These are phyloP conservation scores for Camellia sinensis DNA, from an alignment of 148 eudicot genomes.

Conservation along the genomic window DNA sequence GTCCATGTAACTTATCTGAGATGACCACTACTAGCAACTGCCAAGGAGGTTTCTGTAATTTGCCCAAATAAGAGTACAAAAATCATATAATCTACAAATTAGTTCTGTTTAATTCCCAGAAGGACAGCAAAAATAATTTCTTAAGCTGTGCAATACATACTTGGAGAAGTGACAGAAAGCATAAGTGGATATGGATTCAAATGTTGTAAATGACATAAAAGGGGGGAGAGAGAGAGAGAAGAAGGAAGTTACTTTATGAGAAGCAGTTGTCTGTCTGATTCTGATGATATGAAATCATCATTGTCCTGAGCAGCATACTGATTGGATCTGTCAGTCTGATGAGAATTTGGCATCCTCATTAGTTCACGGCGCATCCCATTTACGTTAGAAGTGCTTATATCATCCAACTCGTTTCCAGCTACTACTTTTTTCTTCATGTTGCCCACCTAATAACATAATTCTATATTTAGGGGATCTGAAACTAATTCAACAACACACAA, in stretches of 20 bases:
- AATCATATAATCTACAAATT: background rate
- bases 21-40: background rate
- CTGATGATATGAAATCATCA: slow-evolving; percentile 84
- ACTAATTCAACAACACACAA: slow-evolving; percentile 6
- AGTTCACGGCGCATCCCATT: slow-evolving; percentile 65
- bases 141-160: background rate
- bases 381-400: slow-evolving; percentile 45
- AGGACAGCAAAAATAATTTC: background rate
- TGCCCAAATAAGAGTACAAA: slow-evolving; percentile 1
- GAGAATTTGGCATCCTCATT: slow-evolving; percentile 70
- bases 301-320: slow-evolving; percentile 53
- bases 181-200: background rate
- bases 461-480: slow-evolving; percentile 8
- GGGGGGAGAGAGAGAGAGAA: background rate
- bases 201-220: background rate
- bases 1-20: too few relatives aligned
- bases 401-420: slow-evolving; percentile 48
- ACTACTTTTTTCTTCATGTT: slow-evolving; percentile 67
- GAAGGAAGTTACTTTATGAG: slow-evolving; percentile 53
- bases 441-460: slow-evolving; percentile 54
- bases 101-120: too few relatives aligned
- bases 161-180: background rate
- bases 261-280: slow-evolving; percentile 85
- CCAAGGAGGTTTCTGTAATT: background rate
- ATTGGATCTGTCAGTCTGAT: slow-evolving; percentile 47